Percentiles rank a stretch among this genome's conserved stretches.
These are phyloP conservation scores for Panicum virgatum DNA, from an alignment of 202 grass and related monocot genomes.

Conservation along the genomic window DNA sequence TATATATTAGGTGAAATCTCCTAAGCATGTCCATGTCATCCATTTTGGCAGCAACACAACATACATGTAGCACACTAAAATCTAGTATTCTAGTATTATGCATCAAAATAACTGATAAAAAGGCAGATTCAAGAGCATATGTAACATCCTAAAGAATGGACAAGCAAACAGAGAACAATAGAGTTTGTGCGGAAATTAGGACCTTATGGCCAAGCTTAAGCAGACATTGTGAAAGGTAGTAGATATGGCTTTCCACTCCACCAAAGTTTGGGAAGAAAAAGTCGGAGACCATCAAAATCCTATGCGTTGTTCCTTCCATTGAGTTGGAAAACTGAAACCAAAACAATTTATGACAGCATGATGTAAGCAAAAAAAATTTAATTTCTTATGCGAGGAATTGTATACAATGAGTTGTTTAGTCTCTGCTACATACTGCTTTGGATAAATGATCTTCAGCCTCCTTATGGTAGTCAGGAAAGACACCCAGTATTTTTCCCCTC, in stretches of 20 bases:
- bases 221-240: constrained; percentile 89
- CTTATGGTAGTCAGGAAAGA: constrained; percentile 80
- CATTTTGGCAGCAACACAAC: background rate
- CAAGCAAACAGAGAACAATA: background rate
- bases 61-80: background rate
- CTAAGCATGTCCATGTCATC: background rate
- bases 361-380: background rate
- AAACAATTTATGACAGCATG: background rate
- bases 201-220: constrained; percentile 95
- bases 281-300: constrained; percentile 93
- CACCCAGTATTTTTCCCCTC: constrained; percentile 90
- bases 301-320: constrained; percentile 65
- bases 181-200: background rate
- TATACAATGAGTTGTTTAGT: constrained; percentile 20
- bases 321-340: constrained; percentile 31
- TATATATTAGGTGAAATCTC: too few relatives aligned
- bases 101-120: background rate
- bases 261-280: constrained; percentile 99
- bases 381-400: background rate
- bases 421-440: constrained; percentile 75
- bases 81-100: constrained; percentile 3
- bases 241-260: constrained; percentile 95
- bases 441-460: constrained; percentile 99
- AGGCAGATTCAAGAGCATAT: background rate
- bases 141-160: constrained; percentile 21